These are phyloP conservation scores for Brassica hybrid DNA, from an alignment of 441 rosid genomes.

Conservation along the genomic window DNA sequence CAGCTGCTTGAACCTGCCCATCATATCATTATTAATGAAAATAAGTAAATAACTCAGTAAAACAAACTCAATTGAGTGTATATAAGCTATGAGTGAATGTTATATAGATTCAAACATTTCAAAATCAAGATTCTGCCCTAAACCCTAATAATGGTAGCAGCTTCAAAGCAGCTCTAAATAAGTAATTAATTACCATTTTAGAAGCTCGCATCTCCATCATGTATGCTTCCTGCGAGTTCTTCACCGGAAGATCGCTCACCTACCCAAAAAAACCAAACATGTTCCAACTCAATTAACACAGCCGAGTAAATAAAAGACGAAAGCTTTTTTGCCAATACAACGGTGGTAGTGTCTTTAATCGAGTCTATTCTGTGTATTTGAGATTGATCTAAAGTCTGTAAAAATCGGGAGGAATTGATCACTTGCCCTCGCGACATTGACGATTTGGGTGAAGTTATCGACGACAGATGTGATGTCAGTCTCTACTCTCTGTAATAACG, in stretches of 20 bases:
- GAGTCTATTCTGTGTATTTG: neutral
- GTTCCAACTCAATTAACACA: neutral
- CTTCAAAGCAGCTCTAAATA: too few species aligned
- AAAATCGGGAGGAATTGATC: neutral
- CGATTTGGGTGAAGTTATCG: constrained; percentile 70
- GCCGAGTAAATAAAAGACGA: neutral
- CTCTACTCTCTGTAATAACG: constrained; percentile 68
- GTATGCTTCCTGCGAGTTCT: constrained; percentile 87
- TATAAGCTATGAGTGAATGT: neutral
- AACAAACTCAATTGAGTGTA: neutral
- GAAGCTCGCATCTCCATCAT: constrained; percentile 98
- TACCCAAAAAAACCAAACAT: constrained; percentile 24
- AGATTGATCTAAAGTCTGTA: neutral
- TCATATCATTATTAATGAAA: neutral
- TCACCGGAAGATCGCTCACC: constrained; percentile 81
- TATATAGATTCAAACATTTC: too few species aligned
- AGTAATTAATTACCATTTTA: constrained; percentile 60
- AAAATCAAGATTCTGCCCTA: neutral
- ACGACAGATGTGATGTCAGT: constrained; percentile 68
- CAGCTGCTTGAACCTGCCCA: constrained; percentile 85
- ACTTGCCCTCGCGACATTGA: constrained; percentile 64
- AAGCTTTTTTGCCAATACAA: neutral
- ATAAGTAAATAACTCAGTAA: constrained; percentile 21
- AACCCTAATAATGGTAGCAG: neutral
- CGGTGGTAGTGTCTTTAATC: neutral